phyloP scores from a whole-genome alignment of 768 basidiomycete genomes.

The Termitomyces sp. region DNA sequence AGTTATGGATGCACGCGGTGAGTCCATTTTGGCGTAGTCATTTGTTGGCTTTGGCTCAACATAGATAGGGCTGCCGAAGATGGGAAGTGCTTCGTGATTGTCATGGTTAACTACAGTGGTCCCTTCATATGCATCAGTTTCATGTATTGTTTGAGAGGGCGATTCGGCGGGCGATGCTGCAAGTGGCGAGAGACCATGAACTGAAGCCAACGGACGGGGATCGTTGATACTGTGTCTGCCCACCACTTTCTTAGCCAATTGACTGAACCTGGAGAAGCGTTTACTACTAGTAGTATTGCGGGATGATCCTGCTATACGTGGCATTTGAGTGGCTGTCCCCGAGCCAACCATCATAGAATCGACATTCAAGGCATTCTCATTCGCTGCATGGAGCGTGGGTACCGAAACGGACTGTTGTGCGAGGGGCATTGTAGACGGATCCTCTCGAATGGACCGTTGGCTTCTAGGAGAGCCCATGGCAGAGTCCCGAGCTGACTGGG shows the following conservation, averaged over 20 bases:
- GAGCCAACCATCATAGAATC: slow-evolving; percentile 8
- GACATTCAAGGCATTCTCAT: slow-evolving; percentile 10
- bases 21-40: slow-evolving; percentile 30
- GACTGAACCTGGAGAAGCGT: slow-evolving; percentile 5
- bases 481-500: neutral
- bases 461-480: slow-evolving; percentile 1
- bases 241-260: slow-evolving; percentile 11
- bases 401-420: slow-evolving; percentile 1
- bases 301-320: neutral
- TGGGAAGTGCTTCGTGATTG: slow-evolving; percentile 2
- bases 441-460: neutral
- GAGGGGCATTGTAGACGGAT: neutral
- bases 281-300: neutral
- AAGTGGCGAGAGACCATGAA: neutral
- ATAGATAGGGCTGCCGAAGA: slow-evolving; percentile 17
- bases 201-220: neutral
- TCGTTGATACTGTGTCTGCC: neutral
- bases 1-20: slow-evolving; percentile 17
- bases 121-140: slow-evolving; percentile 3
- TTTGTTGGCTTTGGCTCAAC: slow-evolving; percentile 21
- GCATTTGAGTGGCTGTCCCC: neutral
- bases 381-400: slow-evolving; percentile 4
- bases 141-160: slow-evolving; percentile 4
- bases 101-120: slow-evolving; percentile 9
- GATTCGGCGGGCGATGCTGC: neutral